Percentiles rank a stretch among this genome's conserved stretches.
These are phyloP conservation scores for Starmerella stigmatis DNA, from an alignment of 805 yeast genomes.

Conservation along the genomic window DNA sequence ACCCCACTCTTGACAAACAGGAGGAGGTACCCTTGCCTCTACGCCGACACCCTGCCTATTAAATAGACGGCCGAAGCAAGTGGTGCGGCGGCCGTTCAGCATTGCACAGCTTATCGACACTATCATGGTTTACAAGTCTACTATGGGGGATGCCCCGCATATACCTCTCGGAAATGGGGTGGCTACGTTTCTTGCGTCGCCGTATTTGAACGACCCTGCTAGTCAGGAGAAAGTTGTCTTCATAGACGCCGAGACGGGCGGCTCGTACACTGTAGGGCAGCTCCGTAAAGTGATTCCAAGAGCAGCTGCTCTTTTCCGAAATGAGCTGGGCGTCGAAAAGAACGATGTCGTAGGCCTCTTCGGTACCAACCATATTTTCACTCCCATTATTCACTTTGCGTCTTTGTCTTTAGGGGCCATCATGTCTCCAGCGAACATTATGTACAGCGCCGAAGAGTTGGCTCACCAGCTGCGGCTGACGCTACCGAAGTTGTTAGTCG, in stretches of 20 bases:
- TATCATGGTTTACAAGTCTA: constrained; percentile 10
- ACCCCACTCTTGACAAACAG: too few species aligned
- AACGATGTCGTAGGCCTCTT: constrained; percentile 30
- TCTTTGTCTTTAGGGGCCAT: constrained; percentile 27
- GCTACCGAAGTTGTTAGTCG: constrained; percentile 22
- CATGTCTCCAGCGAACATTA: constrained; percentile 30
- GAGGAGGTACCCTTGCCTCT: too few species aligned
- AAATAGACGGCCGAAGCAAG: too few species aligned
- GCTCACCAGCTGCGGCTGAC: constrained; percentile 26
- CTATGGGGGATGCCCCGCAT: neutral
- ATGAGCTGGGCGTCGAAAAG: constrained; percentile 18
- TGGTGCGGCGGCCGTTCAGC: too few species aligned
- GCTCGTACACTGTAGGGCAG: constrained; percentile 18
- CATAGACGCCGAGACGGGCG: constrained; percentile 24
- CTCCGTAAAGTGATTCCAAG: constrained; percentile 15
- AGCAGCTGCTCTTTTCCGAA: constrained; percentile 21
- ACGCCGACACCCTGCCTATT: too few species aligned
- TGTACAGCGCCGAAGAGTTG: constrained; percentile 29
- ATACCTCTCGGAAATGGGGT: constrained; percentile 10
- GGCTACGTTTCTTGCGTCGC: constrained; percentile 6
- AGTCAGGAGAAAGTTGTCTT: neutral
- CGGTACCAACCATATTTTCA: constrained; percentile 26
- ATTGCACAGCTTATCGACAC: too few species aligned
- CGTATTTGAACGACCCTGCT: neutral
- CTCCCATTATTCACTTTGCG: constrained; percentile 28